A percentile compares a stretch with the other conserved stretches of the same genome.
These are phyloP conservation scores for Bondarzewia mesenterica DNA, from an alignment of 1,284 basidiomycete species.

Conservation along the genomic window DNA sequence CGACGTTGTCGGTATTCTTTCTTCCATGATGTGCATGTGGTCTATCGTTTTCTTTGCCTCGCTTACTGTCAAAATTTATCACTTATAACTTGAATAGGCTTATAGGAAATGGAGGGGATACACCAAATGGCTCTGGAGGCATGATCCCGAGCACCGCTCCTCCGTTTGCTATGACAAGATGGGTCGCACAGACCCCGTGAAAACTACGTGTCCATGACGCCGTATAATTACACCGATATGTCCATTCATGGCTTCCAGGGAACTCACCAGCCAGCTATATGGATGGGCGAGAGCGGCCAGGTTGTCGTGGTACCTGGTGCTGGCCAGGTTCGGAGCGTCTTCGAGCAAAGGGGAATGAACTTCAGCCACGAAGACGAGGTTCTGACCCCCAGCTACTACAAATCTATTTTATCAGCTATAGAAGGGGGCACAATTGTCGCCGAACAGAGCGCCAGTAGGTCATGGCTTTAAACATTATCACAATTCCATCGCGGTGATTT, in stretches of 20 bases:
- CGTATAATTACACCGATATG: slow-evolving; percentile 66
- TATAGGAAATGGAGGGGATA: slow-evolving; percentile 66
- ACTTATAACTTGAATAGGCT: slow-evolving; percentile 35
- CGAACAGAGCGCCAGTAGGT: slow-evolving; percentile 67
- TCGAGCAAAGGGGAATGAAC: slow-evolving; percentile 53
- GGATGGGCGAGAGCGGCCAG: slow-evolving; percentile 82
- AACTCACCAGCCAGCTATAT: slow-evolving; percentile 81
- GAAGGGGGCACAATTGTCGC: slow-evolving; percentile 44
- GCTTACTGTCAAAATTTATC: too few relatives aligned
- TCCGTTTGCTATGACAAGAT: slow-evolving; percentile 78
- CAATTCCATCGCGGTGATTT: too few relatives aligned
- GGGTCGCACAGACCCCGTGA: slow-evolving; percentile 67
- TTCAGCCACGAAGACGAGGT: slow-evolving; percentile 56
- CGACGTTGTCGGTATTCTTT: neutral
- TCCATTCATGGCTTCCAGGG: slow-evolving; percentile 68
- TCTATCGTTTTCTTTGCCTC: too few relatives aligned
- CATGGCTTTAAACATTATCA: too few relatives aligned
- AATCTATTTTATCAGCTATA: slow-evolving; percentile 46
- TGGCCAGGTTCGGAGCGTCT: slow-evolving; percentile 40
- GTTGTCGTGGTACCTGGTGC: slow-evolving; percentile 58
- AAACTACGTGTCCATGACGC: slow-evolving; percentile 71
- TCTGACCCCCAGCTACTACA: slow-evolving; percentile 62
- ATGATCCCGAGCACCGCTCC: slow-evolving; percentile 66
- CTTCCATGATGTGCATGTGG: too few relatives aligned
- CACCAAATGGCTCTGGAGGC: slow-evolving; percentile 63